phyloP scores from a whole-genome alignment of 202 grass and related monocot genomes.

The Zoysia matrella region DNA sequence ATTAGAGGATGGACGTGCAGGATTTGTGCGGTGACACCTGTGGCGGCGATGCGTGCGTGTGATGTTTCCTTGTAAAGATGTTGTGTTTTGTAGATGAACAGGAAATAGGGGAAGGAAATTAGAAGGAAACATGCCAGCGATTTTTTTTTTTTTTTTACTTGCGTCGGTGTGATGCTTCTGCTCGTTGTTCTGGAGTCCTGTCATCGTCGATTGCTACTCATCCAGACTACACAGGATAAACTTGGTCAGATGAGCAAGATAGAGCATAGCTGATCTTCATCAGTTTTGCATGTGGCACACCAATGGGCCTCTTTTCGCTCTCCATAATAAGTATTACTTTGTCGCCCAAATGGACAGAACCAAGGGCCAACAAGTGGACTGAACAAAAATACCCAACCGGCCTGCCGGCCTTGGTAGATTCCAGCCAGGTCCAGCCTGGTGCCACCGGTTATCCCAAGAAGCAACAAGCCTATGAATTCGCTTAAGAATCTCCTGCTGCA shows the following conservation, averaged over 20 bases:
- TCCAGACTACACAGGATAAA: not conserved
- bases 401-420: not conserved
- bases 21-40: not conserved
- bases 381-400: not conserved
- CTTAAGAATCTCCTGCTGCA: not conserved
- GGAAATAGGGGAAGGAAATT: slow-evolving; percentile 40
- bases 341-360: not conserved
- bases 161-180: not conserved
- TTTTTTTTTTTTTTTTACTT: not conserved
- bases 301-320: not conserved
- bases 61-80: slow-evolving; percentile 41
- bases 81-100: slow-evolving; percentile 67
- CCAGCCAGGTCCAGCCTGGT: not conserved
- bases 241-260: not conserved
- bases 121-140: slow-evolving; percentile 37
- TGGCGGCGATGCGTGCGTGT: slow-evolving; percentile 9
- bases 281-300: too few relatives aligned
- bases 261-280: not conserved
- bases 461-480: not conserved
- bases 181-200: not conserved
- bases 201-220: not conserved
- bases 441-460: not conserved
- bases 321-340: not conserved
- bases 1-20: slow-evolving; percentile 29
- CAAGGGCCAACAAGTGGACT: not conserved